These are phyloP conservation scores for Chaetomiaceae sp. DNA, from an alignment of 2,329 filamentous ascomycete genomes.

Conservation along the genomic window DNA sequence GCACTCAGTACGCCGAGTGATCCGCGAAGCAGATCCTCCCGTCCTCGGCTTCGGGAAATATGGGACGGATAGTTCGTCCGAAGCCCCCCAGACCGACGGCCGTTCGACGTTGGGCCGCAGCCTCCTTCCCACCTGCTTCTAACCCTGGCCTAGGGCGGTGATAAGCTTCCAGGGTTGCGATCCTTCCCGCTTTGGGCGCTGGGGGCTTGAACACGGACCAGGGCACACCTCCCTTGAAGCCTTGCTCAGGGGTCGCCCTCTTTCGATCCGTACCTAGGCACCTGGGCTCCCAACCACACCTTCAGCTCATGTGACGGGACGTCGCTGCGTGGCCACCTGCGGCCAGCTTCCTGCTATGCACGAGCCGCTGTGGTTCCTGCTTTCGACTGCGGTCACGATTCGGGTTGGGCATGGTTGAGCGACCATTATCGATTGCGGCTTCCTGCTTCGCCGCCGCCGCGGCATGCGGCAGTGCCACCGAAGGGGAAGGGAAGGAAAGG, in stretches of 20 bases:
- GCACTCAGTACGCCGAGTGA: no score
- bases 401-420: no score
- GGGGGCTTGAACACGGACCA: conserved; percentile 8
- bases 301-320: conserved; percentile 12
- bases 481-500: not conserved
- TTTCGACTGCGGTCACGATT: no score
- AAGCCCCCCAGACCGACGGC: no score
- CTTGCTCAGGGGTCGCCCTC: not conserved
- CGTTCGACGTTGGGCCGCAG: no score
- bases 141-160: not conserved
- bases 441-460: conserved; percentile 1
- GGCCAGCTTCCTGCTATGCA: conserved; percentile 5
- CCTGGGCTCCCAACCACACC: no score
- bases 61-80: no score
- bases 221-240: not conserved
- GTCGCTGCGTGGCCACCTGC: conserved; percentile 11
- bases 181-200: conserved; percentile 6
- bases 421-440: no score
- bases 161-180: conserved; percentile 10
- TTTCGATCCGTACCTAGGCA: no score
- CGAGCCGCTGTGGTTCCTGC: no score
- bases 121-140: not conserved
- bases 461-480: not conserved
- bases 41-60: no score
- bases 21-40: no score